These are phyloP conservation scores for Yamadazyma sp. DNA, from an alignment of 1,139 yeast species.

Conservation along the genomic window DNA sequence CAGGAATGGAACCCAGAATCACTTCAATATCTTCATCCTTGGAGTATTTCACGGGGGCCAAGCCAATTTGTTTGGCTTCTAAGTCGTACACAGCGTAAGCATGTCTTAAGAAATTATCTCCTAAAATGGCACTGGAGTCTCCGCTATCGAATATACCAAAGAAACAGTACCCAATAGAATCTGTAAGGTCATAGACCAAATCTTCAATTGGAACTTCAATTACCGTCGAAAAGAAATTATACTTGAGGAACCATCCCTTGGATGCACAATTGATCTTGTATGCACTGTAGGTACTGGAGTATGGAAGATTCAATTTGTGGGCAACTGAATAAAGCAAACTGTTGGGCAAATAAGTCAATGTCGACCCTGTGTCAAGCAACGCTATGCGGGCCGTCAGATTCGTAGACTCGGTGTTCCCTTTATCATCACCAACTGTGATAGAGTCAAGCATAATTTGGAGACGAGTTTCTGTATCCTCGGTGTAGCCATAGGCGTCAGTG, in stretches of 20 bases:
- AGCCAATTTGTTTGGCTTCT: constrained; percentile 57
- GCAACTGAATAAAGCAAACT: constrained; percentile 17
- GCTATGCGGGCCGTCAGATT: constrained; percentile 19
- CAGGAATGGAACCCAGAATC: not conserved
- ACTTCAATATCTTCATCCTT: constrained; percentile 30
- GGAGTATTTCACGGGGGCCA: constrained; percentile 60
- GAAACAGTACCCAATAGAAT: constrained; percentile 17
- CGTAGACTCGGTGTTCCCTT: not conserved
- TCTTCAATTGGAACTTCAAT: constrained; percentile 34
- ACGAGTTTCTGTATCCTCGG: too few species aligned
- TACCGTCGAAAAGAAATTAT: constrained; percentile 34
- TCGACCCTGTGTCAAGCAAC: constrained; percentile 41
- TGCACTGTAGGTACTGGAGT: constrained; percentile 14
- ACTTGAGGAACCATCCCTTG: constrained; percentile 17
- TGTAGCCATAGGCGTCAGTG: not conserved
- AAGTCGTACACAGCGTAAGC: constrained; percentile 79
- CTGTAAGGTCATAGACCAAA: constrained; percentile 17
- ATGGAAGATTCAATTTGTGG: not conserved
- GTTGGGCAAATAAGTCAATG: constrained; percentile 33
- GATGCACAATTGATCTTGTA: constrained; percentile 22
- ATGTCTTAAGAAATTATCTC: constrained; percentile 70
- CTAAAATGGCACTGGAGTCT: constrained; percentile 35
- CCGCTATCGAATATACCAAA: constrained; percentile 12
- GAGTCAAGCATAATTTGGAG: not conserved
- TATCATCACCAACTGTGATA: not conserved